Evolutionary conservation across 257 asterid species (phyloP).

Genomic region (Ligustrum vulgare): DNA sequence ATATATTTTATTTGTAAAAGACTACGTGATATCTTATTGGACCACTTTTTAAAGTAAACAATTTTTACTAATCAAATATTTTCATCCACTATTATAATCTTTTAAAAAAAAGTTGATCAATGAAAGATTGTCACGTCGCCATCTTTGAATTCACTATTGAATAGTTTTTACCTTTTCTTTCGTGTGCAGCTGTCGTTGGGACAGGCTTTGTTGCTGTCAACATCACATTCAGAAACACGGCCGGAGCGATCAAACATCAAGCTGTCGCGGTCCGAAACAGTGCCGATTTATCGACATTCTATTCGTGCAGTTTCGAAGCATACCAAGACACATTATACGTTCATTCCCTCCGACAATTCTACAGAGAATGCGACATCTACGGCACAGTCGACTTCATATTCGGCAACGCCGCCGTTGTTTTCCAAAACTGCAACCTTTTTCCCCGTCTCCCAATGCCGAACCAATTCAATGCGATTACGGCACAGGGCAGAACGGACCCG

Average conservation of each 20-base stretch:
- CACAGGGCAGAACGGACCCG: slow-evolving; percentile 73
- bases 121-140: too few species aligned
- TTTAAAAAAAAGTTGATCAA: too few species aligned
- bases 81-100: too few species aligned
- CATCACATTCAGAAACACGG: slow-evolving; percentile 74
- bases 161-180: background rate
- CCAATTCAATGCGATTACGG: slow-evolving; percentile 73
- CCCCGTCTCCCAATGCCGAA: slow-evolving; percentile 55
- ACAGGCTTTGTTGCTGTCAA: slow-evolving; percentile 52
- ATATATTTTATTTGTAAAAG: too few species aligned
- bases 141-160: too few species aligned
- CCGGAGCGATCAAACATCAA: slow-evolving; percentile 74
- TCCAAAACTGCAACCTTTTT: slow-evolving; percentile 63
- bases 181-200: slow-evolving; percentile 55
- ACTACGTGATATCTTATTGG: too few species aligned
- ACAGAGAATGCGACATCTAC: slow-evolving; percentile 59
- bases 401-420: slow-evolving; percentile 67
- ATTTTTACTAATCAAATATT: too few species aligned
- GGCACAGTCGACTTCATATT: slow-evolving; percentile 88
- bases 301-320: slow-evolving; percentile 76
- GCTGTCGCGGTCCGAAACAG: slow-evolving; percentile 78
- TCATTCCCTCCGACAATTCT: slow-evolving; percentile 78
- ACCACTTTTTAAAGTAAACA: too few species aligned
- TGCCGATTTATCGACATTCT: slow-evolving; percentile 73
- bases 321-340: slow-evolving; percentile 73